Percentiles rank a stretch among this genome's conserved stretches.
Conservation (phyloP, 2,329 filamentous ascomycete species). For the Verticillium albo-atrum region DNA sequence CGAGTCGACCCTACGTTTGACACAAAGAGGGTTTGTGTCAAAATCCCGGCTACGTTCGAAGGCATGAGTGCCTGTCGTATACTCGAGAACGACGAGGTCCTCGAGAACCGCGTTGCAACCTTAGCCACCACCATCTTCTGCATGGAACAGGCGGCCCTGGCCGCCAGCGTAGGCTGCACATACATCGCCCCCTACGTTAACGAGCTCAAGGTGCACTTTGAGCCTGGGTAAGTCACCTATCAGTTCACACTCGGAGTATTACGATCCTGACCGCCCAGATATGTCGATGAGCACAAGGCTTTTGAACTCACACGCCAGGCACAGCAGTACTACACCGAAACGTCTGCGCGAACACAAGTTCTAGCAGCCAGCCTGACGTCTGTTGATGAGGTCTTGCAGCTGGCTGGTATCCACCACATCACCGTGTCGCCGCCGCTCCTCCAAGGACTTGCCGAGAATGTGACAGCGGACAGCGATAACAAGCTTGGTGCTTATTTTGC, state of each 20-base stretch:
- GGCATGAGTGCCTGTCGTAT: conserved; percentile 54
- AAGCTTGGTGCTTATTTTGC: conserved; percentile 23
- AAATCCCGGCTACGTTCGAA: conserved; percentile 60
- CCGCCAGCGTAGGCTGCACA: conserved; percentile 51
- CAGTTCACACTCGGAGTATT: too few relatives aligned
- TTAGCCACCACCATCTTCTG: conserved; percentile 61
- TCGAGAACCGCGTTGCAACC: conserved; percentile 45
- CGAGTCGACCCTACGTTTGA: conserved; percentile 39
- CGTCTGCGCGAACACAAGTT: conserved; percentile 41
- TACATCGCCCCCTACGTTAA: conserved; percentile 66
- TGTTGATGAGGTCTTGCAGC: conserved; percentile 51
- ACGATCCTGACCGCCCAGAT: too few relatives aligned
- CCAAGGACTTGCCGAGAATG: conserved; percentile 34
- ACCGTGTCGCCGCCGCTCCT: conserved; percentile 53
- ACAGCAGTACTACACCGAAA: conserved; percentile 46
- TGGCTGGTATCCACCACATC: conserved; percentile 55
- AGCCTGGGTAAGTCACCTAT: conserved; percentile 32
- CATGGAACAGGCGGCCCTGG: conserved; percentile 54
- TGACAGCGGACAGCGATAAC: conserved; percentile 23
- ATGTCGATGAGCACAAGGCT: conserved; percentile 42
- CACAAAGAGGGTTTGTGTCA: conserved; percentile 51
- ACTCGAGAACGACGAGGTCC: conserved; percentile 31
- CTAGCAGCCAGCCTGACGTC: conserved; percentile 54
- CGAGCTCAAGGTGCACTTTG: conserved; percentile 59
- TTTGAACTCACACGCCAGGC: conserved; percentile 45